Evolutionary conservation across 2,329 filamentous ascomycete species (phyloP).

Genomic region (Leptosphaerulina australis): DNA sequence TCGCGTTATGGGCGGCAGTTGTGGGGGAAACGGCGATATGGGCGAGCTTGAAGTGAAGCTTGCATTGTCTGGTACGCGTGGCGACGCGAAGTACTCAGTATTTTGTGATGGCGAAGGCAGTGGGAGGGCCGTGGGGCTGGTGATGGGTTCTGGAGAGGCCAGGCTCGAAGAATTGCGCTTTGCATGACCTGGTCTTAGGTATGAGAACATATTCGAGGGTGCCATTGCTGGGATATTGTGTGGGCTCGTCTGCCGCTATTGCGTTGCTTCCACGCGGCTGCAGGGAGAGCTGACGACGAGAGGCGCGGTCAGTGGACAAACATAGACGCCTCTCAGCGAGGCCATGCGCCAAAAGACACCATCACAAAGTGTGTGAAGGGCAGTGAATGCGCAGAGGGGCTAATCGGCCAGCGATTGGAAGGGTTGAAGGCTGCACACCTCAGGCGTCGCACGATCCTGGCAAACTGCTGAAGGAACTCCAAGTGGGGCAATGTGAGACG

Average conservation of each 20-base stretch:
- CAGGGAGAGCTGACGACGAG: constrained; percentile 8
- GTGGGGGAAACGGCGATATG: constrained; percentile 47
- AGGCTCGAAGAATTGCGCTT: constrained; percentile 48
- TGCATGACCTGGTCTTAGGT: constrained; percentile 47
- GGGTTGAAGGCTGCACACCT: constrained; percentile 11
- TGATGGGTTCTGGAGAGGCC: constrained; percentile 41
- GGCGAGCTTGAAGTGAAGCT: constrained; percentile 43
- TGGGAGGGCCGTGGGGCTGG: constrained; percentile 33
- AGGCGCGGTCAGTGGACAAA: constrained; percentile 5
- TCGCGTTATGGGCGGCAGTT: constrained; percentile 49
- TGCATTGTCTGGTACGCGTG: constrained; percentile 40
- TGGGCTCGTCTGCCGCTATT: constrained; percentile 25
- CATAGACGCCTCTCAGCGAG: constrained; percentile 44
- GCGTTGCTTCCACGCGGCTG: constrained; percentile 22
- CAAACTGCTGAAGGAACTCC: constrained; percentile 5
- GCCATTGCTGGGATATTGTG: constrained; percentile 37
- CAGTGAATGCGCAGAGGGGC: constrained; percentile 5
- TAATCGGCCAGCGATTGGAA: constrained; percentile 5
- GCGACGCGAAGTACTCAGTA: constrained; percentile 40
- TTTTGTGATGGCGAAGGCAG: constrained; percentile 38
- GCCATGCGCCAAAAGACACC: constrained; percentile 36
- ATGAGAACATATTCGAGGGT: constrained; percentile 50
- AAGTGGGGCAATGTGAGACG: constrained; percentile 11
- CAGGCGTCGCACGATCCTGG: constrained; percentile 20
- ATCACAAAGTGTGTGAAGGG: constrained; percentile 23